Base-by-base conservation (phyloP, 1,139 yeast species). In the Yamadazyma atmosphaerica region DNA sequence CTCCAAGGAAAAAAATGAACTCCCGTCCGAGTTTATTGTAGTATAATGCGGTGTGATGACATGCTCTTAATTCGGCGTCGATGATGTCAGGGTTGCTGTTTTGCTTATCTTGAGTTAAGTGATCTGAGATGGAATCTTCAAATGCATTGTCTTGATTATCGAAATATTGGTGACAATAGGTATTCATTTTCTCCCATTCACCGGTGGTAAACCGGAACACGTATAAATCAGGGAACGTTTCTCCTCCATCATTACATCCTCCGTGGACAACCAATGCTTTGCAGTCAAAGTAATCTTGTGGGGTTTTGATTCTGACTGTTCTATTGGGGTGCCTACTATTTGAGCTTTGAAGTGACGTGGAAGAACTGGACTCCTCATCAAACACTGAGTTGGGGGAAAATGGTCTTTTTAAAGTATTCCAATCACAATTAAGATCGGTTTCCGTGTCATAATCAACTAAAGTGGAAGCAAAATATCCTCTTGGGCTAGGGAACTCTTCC, bases 61-160 rank as follows among this genome's bases (percentile, higher is more conserved):
- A 68, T 4, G 71, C 55, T 18, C 76, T 50, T 25, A 71, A 53
- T 46, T 72, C 77, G 6, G 77, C 77, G 34, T 68, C 74, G 11
- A 61, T 51, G 11, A 68, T 51, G 12, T 53, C 45, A 2, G 75
- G 66, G 6, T 55, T 39, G 3, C 45, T 49, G 4, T 60, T 55
- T 38, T 58, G 63, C 5, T 54, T 53, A 3, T 62, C 65, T 27
- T 52, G 48, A 4, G 51, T 41, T 10, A 60, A 49, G 5, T 39
- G 36, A 1, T 55, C 46, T 5, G 50, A 38, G 40, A 59, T 59
- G 33, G 63, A 64, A 25, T 63, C 73, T 26, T 58, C 66, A 27
- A 37, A 50, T 4, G 72, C 65, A 28, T 51, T 42, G 9, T 51
- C 43, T 2, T 56, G 61, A 11, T 40, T 41, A 21, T 64, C 52